Percentiles rank a stretch among this genome's conserved stretches.
Conservation (phyloP, 768 basidiomycete species). For the Tricholoma sp. region DNA sequence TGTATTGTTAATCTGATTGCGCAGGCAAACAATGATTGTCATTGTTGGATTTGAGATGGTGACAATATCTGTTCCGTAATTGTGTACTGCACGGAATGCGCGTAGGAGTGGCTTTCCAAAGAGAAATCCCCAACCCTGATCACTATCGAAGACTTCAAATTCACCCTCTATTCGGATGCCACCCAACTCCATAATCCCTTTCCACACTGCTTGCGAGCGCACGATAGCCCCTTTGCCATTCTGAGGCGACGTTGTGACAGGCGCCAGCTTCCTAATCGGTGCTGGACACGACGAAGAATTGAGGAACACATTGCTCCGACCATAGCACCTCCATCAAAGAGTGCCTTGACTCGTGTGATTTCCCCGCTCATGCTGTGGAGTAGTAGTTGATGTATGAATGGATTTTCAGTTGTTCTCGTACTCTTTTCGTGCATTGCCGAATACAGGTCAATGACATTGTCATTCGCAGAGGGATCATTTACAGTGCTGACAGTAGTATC, state of each 20-base stretch:
- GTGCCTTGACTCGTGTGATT: slow-evolving; percentile 8
- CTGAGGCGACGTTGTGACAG: slow-evolving; percentile 15
- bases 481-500: background rate
- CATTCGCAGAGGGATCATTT: background rate
- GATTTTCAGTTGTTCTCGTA: background rate
- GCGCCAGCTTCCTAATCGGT: slow-evolving; percentile 5
- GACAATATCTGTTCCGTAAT: background rate
- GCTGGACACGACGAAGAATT: slow-evolving; percentile 10
- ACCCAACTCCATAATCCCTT: slow-evolving; percentile 13
- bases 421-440: background rate
- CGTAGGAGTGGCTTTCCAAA: background rate
- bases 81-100: background rate
- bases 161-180: background rate
- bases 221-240: slow-evolving; percentile 28
- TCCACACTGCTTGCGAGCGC: slow-evolving; percentile 14
- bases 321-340: slow-evolving; percentile 28
- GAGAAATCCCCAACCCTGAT: background rate
- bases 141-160: slow-evolving; percentile 11
- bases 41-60: no score
- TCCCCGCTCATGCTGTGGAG: slow-evolving; percentile 13
- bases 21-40: no score
- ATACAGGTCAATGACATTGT: background rate
- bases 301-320: slow-evolving; percentile 17
- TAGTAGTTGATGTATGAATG: slow-evolving; percentile 18
- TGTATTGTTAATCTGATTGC: background rate